Percentiles rank a stretch among this genome's conserved stretches.
These are phyloP conservation scores for Lachnellula subtilissima DNA, from an alignment of 2,329 filamentous ascomycete genomes.

Conservation along the genomic window DNA sequence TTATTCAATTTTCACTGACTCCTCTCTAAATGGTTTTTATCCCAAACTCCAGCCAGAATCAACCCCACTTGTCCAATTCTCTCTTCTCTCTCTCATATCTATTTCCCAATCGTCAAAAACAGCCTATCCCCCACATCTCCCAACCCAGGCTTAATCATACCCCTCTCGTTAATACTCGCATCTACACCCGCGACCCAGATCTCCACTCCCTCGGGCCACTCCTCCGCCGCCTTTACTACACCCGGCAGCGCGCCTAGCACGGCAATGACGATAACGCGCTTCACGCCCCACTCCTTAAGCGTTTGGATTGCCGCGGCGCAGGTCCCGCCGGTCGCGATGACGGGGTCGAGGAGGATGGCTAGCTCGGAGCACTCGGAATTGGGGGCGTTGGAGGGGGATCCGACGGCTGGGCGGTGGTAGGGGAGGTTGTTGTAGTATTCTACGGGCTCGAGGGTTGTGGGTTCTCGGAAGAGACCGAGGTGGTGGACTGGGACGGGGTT, in stretches of 20 bases:
- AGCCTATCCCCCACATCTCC: slow-evolving; percentile 88
- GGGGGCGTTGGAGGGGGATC: slow-evolving; percentile 36
- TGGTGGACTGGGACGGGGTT: slow-evolving; percentile 79
- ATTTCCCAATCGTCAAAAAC: slow-evolving; percentile 87
- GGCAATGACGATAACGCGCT: slow-evolving; percentile 69
- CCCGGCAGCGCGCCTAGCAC: slow-evolving; percentile 71
- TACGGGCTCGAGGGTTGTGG: slow-evolving; percentile 78
- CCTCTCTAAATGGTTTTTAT: not conserved
- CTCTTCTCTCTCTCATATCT: not conserved
- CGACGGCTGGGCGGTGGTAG: slow-evolving; percentile 51
- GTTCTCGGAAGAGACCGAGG: slow-evolving; percentile 90
- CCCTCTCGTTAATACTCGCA: slow-evolving; percentile 63
- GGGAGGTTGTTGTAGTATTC: slow-evolving; percentile 99
- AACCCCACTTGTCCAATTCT: not conserved
- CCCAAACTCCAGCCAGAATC: not conserved
- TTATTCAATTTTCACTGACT: too few species aligned
- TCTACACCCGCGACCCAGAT: slow-evolving; percentile 84
- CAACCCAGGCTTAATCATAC: slow-evolving; percentile 87
- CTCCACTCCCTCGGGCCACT: slow-evolving; percentile 73
- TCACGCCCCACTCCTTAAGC: slow-evolving; percentile 85
- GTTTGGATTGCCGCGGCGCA: slow-evolving; percentile 86
- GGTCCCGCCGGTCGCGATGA: slow-evolving; percentile 91
- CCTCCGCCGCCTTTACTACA: slow-evolving; percentile 63
- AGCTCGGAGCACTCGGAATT: slow-evolving; percentile 47
- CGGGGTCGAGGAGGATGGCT: slow-evolving; percentile 82